Conservation (phyloP, 78 protist genomes). For the Mantamonas sphyraenae region DNA sequence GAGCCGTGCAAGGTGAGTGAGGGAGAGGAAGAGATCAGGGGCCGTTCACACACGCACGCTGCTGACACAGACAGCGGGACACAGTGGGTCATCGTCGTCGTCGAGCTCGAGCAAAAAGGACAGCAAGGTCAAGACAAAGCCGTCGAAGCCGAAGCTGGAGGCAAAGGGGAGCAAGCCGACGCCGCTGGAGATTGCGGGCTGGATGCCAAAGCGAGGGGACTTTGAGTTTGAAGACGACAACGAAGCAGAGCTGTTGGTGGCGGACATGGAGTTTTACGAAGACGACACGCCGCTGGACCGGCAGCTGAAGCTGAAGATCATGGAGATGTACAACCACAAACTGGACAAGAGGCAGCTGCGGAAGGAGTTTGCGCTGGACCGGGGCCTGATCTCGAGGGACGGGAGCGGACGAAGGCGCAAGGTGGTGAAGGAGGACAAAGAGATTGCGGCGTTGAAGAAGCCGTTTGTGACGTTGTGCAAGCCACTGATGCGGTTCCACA, state of each 20-base stretch:
- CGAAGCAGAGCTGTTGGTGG: background rate
- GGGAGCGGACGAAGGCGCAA: background rate
- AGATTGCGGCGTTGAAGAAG: too few species aligned
- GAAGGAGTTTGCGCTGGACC: slow-evolving; percentile 2
- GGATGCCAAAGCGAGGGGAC: background rate
- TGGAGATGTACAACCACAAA: slow-evolving; percentile 19
- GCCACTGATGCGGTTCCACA: background rate
- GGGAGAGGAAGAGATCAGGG: background rate
- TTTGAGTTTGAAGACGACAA: background rate
- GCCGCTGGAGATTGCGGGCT: background rate
- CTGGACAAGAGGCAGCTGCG: slow-evolving; percentile 25
- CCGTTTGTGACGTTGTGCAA: background rate
- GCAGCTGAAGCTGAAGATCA: background rate
- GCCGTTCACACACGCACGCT: background rate
- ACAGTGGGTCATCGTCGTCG: background rate
- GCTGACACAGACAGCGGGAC: background rate
- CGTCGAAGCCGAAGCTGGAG: background rate
- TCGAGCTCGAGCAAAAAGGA: background rate
- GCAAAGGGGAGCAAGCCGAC: background rate
- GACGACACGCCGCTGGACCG: background rate
- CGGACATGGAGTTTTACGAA: background rate
- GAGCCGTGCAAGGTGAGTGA: background rate
- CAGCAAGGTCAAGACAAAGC: background rate
- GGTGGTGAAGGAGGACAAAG: background rate
- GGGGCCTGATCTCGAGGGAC: slow-evolving; percentile 2